Evolutionary conservation across 257 asterid genomes (phyloP).

Genomic region (Solanum phureja): DNA sequence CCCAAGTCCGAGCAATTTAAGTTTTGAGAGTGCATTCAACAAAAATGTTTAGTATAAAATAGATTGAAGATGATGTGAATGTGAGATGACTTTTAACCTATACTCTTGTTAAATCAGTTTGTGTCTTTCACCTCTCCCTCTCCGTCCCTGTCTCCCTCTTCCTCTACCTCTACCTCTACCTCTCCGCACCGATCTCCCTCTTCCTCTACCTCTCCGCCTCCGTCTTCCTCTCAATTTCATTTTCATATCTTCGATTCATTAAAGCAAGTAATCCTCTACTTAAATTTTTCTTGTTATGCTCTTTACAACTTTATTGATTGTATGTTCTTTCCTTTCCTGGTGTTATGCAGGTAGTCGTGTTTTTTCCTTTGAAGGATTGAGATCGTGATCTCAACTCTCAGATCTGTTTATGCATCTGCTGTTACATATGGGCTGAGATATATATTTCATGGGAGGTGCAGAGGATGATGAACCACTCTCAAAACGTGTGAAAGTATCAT

Average conservation of each 20-base stretch:
- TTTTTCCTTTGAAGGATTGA: conserved; percentile 4
- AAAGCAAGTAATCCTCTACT: not conserved
- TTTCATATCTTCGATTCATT: not conserved
- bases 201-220: not conserved
- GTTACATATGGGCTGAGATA: conserved; percentile 66
- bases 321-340: not conserved
- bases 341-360: not conserved
- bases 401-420: not conserved
- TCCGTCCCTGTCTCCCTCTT: not conserved
- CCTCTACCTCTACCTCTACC: not conserved
- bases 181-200: not conserved
- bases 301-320: not conserved
- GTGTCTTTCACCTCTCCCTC: not conserved
- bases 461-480: conserved; percentile 81
- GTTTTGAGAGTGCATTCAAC: not conserved
- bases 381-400: not conserved
- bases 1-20: not conserved
- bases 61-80: not conserved
- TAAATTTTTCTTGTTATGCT: not conserved
- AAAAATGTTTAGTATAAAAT: not conserved
- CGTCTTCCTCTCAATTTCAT: not conserved
- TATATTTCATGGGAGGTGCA: conserved; percentile 87
- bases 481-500: conserved; percentile 67
- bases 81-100: not conserved
- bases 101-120: not conserved